Evolutionary conservation across 140 eudicot species (phyloP).

Genomic region (Cichorium intybus): DNA sequence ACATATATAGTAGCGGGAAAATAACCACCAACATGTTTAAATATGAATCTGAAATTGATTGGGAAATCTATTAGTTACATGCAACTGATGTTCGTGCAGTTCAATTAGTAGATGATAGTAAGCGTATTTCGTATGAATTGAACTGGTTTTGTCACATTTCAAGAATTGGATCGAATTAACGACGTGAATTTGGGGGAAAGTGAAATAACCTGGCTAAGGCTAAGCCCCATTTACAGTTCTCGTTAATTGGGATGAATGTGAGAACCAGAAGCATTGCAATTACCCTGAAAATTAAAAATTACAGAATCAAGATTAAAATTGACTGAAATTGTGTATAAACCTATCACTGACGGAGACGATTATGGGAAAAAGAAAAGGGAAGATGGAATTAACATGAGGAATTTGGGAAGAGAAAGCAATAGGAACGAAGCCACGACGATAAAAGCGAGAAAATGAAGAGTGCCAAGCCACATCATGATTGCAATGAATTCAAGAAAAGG

Average conservation of each 20-base stretch:
- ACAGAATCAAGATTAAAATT: background rate
- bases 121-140: background rate
- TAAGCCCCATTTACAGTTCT: constrained; percentile 59
- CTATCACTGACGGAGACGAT: background rate
- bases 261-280: constrained; percentile 55
- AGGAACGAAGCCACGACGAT: constrained; percentile 22
- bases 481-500: constrained; percentile 18
- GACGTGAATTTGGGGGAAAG: background rate
- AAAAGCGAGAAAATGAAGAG: constrained; percentile 10
- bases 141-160: background rate
- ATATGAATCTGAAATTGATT: constrained; percentile 51
- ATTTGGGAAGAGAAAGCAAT: constrained; percentile 18
- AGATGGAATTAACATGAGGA: constrained; percentile 12
- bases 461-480: constrained; percentile 30
- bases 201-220: constrained; percentile 49
- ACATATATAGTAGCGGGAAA: constrained; percentile 70
- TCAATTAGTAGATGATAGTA: background rate
- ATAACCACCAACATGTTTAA: constrained; percentile 71
- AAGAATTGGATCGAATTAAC: background rate
- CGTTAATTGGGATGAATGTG: constrained; percentile 58
- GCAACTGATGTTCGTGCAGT: background rate
- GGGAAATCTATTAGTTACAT: background rate
- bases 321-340: background rate
- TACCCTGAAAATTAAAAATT: constrained; percentile 38
- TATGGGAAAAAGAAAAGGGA: background rate